Evolutionary conservation across 169 alveolate species (phyloP), one percentile per base, ranked within the genome.

Genomic region (Toxoplasma gondii): DNA sequence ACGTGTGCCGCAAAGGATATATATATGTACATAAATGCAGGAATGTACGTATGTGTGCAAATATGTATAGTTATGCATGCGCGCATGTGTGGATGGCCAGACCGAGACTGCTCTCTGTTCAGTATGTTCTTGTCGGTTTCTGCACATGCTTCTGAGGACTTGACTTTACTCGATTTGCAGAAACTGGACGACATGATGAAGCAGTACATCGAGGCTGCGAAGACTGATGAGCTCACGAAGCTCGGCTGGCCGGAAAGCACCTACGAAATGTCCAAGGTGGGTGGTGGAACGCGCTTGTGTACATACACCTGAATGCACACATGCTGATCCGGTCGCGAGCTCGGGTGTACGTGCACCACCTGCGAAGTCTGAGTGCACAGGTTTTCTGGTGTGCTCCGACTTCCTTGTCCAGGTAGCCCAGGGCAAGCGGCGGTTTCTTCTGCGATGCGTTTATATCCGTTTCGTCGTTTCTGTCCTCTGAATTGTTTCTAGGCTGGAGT

Each of bases 401-500:
- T n/a, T n/a, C n/a, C n/a, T n/a, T n/a, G n/a, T n/a, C n/a, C n/a
- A 1, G 24, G 74, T 12, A 64, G 74, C 74, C 7, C 7, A 31
- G 74, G 34, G 29, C n/a, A 16, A 27, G 22, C 74, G 29, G 74
- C 74, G 74, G 7, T 1, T 64, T 31, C 29, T 64, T 27, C 34
- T 31, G 7, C 22, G 74, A 12, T 19, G 34, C 1, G 74, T 22
- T 19, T 4, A 10, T 78, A 16, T 78, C 44, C 45, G 86, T 78
- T 78, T 78, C n/a, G 44, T n/a, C 29, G 86, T 12, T 78, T 9
- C 10, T 78, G 5, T n/a, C 86, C n/a, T 19, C 74, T 64, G 34
- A 1, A n/a, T 34, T 22, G 29, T 19, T 54, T 38, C 38, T 80
- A 92, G 91, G 54, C 91, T 39, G 94, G 87, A 34, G 94, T 92